Base-by-base conservation (phyloP, 2,329 filamentous ascomycete species). In the Venturia effusa region DNA sequence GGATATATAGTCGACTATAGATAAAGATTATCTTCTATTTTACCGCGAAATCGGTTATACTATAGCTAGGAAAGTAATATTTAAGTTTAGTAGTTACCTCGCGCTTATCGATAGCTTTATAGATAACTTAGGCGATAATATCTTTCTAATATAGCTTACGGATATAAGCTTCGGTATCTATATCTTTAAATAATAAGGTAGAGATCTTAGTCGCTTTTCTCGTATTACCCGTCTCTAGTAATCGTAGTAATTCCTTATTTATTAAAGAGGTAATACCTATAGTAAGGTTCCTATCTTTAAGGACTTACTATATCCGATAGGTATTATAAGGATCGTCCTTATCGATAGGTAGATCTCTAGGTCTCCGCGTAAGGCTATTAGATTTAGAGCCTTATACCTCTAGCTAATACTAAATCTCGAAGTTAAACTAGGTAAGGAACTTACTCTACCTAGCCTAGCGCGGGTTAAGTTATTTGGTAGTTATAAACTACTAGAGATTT, bases 401-500 rank as follows among this genome's bases (percentile, higher is more conserved):
- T 15, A 24, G 13, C 8, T 19, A 6, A 10, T 48, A 3, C 22
- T 13, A 7, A 10, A 6, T 24, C 10, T n/a, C 8, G 8, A 48
- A n/a, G 13, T 48, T 5, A 7, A 4, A 4, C 24, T 48, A 5
- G 24, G n/a, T 4, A 48, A 48, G 19, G n/a, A 48, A 48, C 13
- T 48, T 48, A 24, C 43, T 59, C 54, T 22, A 39, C 27, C 27
- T 34, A 34, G 17, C 27, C 27, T 32, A 55, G 4, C 40, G 6
- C 32, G 34, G 37, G 61, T 68, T 74, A 1, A 74, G 68, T 27
- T 64, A 34, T 65, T 73, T 73, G 1, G 64, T 73, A 7, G 66
- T 68, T 45, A 68, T 71, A 62, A 74, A 74, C 63, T 69, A 71
- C 61, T 70, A 61, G 4, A 74, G 68, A 41, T 69, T 71, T 48